These are phyloP conservation scores for Monarda citriodora DNA, from an alignment of 305 asterid genomes.

Conservation along the genomic window DNA sequence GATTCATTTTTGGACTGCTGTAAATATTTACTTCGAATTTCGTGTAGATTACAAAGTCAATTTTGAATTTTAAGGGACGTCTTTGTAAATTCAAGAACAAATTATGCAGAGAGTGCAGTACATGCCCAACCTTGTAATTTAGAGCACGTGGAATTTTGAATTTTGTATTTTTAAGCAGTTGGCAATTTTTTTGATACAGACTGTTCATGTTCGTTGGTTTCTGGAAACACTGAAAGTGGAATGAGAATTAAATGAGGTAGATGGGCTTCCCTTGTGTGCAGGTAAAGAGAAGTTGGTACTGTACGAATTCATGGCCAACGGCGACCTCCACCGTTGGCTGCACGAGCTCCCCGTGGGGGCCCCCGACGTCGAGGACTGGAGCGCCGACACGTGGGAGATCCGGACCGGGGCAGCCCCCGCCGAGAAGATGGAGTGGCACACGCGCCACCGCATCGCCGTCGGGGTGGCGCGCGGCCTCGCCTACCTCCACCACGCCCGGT, in stretches of 20 bases:
- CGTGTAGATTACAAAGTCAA: constrained; percentile 36
- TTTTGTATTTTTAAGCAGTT: not conserved
- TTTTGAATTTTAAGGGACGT: too few relatives aligned
- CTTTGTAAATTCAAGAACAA: too few relatives aligned
- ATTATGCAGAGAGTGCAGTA: too few relatives aligned
- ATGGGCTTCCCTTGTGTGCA: constrained; percentile 22
- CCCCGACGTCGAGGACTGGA: constrained; percentile 89
- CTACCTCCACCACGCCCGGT: constrained; percentile 86
- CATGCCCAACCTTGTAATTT: too few relatives aligned
- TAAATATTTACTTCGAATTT: constrained; percentile 21
- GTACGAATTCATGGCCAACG: constrained; percentile 88
- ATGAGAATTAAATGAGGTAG: constrained; percentile 13
- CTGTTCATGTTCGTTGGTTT: constrained; percentile 15
- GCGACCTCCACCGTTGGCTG: constrained; percentile 94
- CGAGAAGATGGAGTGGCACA: constrained; percentile 84
- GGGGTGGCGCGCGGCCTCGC: constrained; percentile 97
- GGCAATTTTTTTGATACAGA: not conserved
- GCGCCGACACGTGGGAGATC: constrained; percentile 88
- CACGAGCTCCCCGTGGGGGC: constrained; percentile 87
- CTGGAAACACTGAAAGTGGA: constrained; percentile 3
- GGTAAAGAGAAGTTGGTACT: constrained; percentile 86
- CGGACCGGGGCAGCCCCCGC: constrained; percentile 41
- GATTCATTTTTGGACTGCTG: constrained; percentile 43
- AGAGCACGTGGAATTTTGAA: too few relatives aligned
- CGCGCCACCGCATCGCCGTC: constrained; percentile 96